A percentile compares a stretch with the other conserved stretches of the same genome.
Evolutionary conservation across 257 asterid genomes (phyloP).

Genomic region (Solanum neorickii): DNA sequence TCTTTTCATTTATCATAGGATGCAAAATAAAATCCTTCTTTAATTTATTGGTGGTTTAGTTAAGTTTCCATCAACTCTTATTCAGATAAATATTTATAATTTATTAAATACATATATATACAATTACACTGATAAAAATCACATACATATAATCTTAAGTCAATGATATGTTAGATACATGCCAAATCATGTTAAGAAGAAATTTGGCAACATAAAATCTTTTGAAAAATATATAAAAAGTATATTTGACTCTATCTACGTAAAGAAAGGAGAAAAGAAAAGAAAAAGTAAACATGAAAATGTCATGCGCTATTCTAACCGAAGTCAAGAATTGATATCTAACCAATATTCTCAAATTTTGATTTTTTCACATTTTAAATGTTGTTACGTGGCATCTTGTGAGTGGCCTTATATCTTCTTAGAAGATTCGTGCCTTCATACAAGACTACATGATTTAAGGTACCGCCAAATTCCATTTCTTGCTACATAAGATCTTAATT

Average conservation of each 20-base stretch:
- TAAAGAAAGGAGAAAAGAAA: neutral
- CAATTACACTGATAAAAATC: neutral
- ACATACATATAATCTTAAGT: neutral
- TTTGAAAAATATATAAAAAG: neutral
- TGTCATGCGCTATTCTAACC: neutral
- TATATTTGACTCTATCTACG: neutral
- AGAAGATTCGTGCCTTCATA: neutral
- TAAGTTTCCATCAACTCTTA: neutral
- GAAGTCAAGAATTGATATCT: neutral
- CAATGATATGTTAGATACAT: no score
- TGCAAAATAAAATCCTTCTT: neutral
- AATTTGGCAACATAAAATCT: neutral
- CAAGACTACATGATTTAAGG: neutral
- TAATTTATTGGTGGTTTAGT: neutral
- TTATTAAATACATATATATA: no score
- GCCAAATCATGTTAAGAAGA: neutral
- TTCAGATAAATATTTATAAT: no score
- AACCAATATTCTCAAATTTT: neutral
- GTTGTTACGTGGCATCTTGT: neutral
- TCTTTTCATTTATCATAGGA: neutral
- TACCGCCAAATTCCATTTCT: neutral
- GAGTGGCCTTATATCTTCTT: neutral
- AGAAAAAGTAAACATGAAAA: neutral
- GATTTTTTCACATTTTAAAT: neutral
- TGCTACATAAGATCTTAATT: neutral